phyloP scores from a whole-genome alignment of 2,329 filamentous ascomycete genomes.

The Eutypa lata region DNA sequence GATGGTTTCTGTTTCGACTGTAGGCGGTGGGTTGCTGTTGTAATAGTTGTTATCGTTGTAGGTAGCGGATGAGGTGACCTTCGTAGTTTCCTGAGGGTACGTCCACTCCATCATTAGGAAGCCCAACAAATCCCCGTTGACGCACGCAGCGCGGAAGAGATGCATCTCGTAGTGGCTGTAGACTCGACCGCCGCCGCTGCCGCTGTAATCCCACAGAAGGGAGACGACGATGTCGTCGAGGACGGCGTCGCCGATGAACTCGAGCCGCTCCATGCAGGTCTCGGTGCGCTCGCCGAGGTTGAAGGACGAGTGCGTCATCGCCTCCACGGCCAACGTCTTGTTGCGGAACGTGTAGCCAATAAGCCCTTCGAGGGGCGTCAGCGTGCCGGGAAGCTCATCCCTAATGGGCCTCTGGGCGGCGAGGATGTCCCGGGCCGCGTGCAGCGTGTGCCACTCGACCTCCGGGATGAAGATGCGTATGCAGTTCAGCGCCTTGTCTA shows the following conservation, averaged over 20 bases:
- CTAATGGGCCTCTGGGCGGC: conserved; percentile 36
- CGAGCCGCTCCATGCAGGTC: conserved; percentile 66
- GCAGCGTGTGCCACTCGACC: conserved; percentile 49
- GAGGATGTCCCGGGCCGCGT: conserved; percentile 39
- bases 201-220: conserved; percentile 54
- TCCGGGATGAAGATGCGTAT: conserved; percentile 65
- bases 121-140: conserved; percentile 76
- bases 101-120: conserved; percentile 66
- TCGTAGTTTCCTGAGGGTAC: conserved; percentile 30
- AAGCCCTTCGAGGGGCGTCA: conserved; percentile 57
- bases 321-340: conserved; percentile 68
- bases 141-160: conserved; percentile 68
- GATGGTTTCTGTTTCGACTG: conserved; percentile 18
- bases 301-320: conserved; percentile 73
- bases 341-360: conserved; percentile 71
- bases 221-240: conserved; percentile 74
- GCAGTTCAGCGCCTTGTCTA: conserved; percentile 60
- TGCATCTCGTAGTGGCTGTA: conserved; percentile 65
- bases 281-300: conserved; percentile 31
- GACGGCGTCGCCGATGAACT: conserved; percentile 84
- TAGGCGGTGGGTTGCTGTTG: conserved; percentile 15
- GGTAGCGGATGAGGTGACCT: conserved; percentile 13
- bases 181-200: conserved; percentile 35
- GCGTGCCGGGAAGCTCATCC: conserved; percentile 34
- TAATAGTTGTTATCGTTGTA: too few species aligned